Conservation (phyloP, 108 stramenopile genomes). For the Nitzschia sp. region DNA sequence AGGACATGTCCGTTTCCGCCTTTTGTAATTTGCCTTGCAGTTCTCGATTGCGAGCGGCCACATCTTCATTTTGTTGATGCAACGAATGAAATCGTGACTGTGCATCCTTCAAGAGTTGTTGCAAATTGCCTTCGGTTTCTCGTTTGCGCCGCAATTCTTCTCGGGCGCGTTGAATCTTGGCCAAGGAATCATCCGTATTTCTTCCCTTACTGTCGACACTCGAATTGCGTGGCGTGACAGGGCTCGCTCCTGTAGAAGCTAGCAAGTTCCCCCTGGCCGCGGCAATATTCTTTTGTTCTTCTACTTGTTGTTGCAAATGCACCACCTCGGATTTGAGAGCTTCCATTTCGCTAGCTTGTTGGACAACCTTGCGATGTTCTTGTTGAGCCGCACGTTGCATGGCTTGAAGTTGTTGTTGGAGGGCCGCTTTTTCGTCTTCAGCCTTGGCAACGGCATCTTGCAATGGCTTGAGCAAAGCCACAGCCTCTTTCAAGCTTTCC, state of each 20-base stretch:
- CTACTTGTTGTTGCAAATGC: slow-evolving; percentile 33
- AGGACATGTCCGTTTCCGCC: slow-evolving; percentile 18
- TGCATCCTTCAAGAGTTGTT: slow-evolving; percentile 45
- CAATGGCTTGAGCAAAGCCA: slow-evolving; percentile 54
- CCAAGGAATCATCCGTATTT: slow-evolving; percentile 27
- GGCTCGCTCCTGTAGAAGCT: not conserved
- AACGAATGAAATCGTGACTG: slow-evolving; percentile 42
- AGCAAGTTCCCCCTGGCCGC: slow-evolving; percentile 24
- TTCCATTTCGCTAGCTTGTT: slow-evolving; percentile 10
- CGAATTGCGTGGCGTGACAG: not conserved
- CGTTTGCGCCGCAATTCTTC: slow-evolving; percentile 52
- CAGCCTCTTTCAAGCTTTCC: slow-evolving; percentile 55
- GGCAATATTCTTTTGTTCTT: slow-evolving; percentile 27
- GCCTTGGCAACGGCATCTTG: slow-evolving; percentile 60
- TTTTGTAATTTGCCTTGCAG: slow-evolving; percentile 38
- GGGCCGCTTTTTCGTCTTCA: slow-evolving; percentile 32
- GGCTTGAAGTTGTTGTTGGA: slow-evolving; percentile 30
- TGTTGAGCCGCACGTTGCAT: slow-evolving; percentile 13
- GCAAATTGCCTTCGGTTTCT: slow-evolving; percentile 40
- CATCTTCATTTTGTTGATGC: slow-evolving; percentile 45
- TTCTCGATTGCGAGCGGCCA: slow-evolving; percentile 36
- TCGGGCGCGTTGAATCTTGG: slow-evolving; percentile 45
- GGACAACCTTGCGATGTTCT: not conserved
- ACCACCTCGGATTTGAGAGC: slow-evolving; percentile 22
- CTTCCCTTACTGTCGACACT: not conserved